Base-by-base conservation (phyloP, 371 early-diverging fungal genomes). In the Mucor racemosus region DNA sequence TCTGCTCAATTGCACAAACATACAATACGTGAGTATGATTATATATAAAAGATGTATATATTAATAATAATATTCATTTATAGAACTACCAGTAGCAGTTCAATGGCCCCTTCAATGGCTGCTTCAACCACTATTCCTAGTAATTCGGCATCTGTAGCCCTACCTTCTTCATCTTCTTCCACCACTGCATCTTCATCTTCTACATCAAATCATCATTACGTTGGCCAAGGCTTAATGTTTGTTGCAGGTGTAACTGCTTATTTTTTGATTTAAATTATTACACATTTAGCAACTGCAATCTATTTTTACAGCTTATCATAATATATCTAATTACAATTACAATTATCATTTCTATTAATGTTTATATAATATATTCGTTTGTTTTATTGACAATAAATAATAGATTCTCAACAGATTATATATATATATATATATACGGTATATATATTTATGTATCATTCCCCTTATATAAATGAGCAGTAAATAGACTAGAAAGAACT, bases 1-100 rank as follows among this genome's bases (percentile, higher is more conserved):
- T 65, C 33, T 79, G 80, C 44, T 79, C 80, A 7, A 75, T 75
- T 61, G 75, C 77, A 7, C 67, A 71, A 36, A 73, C 80, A 11
- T 75, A 76, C 46, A 73, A 61, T 65, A 67, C 71, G 74, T 74
- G 71, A 67, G 34, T 21, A 35, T 4, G 38, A 39, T 7, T 7
- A 7, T 41, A 36, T 38, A 38, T 5, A 38, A 7, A 38, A 2
- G 38, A 9, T 4, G 1, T 7, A 5, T 38, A 34, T n/a, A 15
- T 62, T 39, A 21, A 14, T 54, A 13, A 26, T 26, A 21, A 54
- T 54, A 15, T 39, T 54, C 7, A 53, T 33, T 7, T 10, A 33
- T 40, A 58, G 59, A 65, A 59, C 50, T 35, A 35, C 54, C 5
- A 62, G 63, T 33, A 60, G 61, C 34, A 17, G 33, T 33, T 13